Conservation (phyloP, 345 rosid genomes). For the Citrus mangshanensis region DNA sequence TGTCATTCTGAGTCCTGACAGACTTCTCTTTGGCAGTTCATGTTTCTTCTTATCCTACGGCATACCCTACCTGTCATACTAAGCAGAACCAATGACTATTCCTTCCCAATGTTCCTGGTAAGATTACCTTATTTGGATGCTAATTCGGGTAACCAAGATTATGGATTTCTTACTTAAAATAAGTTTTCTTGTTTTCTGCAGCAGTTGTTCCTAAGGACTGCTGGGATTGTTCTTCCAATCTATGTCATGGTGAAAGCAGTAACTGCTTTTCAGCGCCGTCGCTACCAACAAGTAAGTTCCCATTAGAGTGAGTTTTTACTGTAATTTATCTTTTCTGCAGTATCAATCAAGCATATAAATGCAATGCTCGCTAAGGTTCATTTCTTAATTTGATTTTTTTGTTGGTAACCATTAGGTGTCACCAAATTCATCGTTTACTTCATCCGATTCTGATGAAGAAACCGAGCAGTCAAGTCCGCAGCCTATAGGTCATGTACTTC, state of each 20-base stretch:
- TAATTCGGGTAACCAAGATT: not conserved
- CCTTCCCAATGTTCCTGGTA: conserved; percentile 62
- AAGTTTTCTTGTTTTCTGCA: conserved; percentile 20
- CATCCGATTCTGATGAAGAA: conserved; percentile 69
- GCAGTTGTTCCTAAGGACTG: conserved; percentile 54
- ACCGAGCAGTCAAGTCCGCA: conserved; percentile 31
- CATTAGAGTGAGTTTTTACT: not conserved
- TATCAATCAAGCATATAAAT: not conserved
- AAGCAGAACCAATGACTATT: conserved; percentile 33
- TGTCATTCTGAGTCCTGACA: not conserved
- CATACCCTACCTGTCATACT: conserved; percentile 72
- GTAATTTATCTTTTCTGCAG: not conserved
- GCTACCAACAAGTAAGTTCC: conserved; percentile 37
- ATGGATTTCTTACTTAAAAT: not conserved
- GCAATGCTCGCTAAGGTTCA: not conserved
- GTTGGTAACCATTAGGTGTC: conserved; percentile 30
- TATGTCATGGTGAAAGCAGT: conserved; percentile 52
- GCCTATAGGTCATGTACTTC: conserved; percentile 34
- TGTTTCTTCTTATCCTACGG: conserved; percentile 72
- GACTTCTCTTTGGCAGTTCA: conserved; percentile 52
- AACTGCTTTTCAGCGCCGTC: conserved; percentile 43
- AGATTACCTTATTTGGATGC: not conserved
- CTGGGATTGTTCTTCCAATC: conserved; percentile 72
- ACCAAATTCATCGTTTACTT: conserved; percentile 24
- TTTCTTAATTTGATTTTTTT: not conserved